Evolutionary conservation across 805 yeast genomes (phyloP).

Genomic region (Candida loeiensis): DNA sequence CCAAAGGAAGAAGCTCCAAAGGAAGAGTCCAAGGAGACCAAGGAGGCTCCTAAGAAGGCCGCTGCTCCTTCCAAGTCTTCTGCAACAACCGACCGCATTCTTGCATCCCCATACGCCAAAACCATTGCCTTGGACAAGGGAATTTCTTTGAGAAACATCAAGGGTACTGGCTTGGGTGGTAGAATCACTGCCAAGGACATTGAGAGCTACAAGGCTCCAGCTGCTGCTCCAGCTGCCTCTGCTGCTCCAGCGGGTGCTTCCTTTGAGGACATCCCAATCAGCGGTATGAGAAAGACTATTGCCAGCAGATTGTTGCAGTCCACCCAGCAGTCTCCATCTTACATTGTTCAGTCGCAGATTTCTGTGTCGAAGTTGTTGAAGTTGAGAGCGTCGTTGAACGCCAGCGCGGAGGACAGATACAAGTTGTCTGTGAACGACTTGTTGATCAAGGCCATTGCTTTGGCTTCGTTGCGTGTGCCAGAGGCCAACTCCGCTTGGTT

Average conservation of each 20-base stretch:
- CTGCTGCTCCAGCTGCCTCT: conserved; percentile 44
- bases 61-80: conserved; percentile 14
- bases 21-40: conserved; percentile 20
- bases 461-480: conserved; percentile 87
- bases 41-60: conserved; percentile 17
- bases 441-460: conserved; percentile 89
- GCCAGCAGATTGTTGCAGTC: conserved; percentile 86
- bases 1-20: conserved; percentile 21
- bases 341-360: conserved; percentile 82
- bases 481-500: conserved; percentile 93
- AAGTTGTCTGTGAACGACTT: conserved; percentile 92
- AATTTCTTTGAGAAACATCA: conserved; percentile 74
- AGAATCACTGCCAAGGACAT: conserved; percentile 91
- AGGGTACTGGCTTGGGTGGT: conserved; percentile 94
- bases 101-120: conserved; percentile 96
- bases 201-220: conserved; percentile 58
- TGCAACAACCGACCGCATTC: conserved; percentile 59
- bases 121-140: conserved; percentile 90
- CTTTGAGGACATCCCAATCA: conserved; percentile 79
- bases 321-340: conserved; percentile 83
- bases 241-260: conserved; percentile 48
- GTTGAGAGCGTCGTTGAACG: conserved; percentile 85
- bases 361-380: conserved; percentile 88
- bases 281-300: conserved; percentile 91
- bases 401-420: conserved; percentile 79